Evolutionary conservation across 768 basidiomycete genomes (phyloP), one percentile per base, ranked within the genome.

Genomic region (Amanita rimosa): DNA sequence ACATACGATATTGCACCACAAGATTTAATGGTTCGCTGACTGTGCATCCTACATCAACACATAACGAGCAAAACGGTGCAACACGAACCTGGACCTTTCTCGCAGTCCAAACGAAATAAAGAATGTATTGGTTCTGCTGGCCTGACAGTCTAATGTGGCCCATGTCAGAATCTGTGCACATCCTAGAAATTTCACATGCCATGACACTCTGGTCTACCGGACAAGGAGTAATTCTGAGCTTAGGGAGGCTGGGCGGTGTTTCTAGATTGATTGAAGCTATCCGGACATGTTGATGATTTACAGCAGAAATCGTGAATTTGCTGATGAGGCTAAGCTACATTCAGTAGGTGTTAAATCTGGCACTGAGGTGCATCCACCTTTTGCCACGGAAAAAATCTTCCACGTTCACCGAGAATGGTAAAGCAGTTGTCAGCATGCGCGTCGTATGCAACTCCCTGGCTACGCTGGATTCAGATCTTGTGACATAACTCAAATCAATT

Each of bases 381-480:
- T 78, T 71, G 22, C 85, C 84, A 17, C 95, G 80, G 71, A 98
- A 97, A 64, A 91, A 94, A 61, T 99, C 96, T 64, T 97, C 88
- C 0, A 98, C 95, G 50, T 94, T 96, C 50, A 97, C 87, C 2
- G 85, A 79, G 38, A 99, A 71, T 0, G 95, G 94, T 3, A 97
- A 70, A 0, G 84, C 74, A 6, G 84, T 80, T 11, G 75, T 70
- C 3, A 94, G 69, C 2, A 72, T 63, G 50, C 76, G 73, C 10
- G 75, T 71, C 26, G 77, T 68, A 34, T 67, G 69, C 22, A 89
- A 62, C 4, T 63, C 74, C 33, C 91, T 75, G 13, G 63, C 62
- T 4, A 83, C 54, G 3, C 64, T 64, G 1, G 81, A 73, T 51
- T 84, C 76, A 1, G 66, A 54, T 5, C 57, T 58, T 0, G 87